Base-by-base conservation (phyloP, 176 grass and related monocot genomes). In the Rhynchospora breviuscula region DNA sequence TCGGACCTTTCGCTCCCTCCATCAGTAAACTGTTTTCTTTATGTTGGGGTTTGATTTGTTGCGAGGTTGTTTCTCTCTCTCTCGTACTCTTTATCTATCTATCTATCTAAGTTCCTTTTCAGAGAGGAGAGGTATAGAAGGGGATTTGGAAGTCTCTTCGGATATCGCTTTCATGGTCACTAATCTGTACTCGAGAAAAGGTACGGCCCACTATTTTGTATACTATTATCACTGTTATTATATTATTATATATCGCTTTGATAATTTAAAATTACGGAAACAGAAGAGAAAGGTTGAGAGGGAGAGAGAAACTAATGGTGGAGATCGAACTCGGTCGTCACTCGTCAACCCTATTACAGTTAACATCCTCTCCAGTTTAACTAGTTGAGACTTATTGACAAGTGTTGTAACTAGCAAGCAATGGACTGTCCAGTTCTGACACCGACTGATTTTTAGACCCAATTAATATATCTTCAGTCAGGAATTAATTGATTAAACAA, bases 31-130 rank as follows among this genome's bases (percentile, higher is more conserved):
- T 35, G 3, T 33, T 67, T n/a, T 53, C 57, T 71, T 65, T 29
- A n/a, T 59, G 35, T 33, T 90, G 66, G 51, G 47, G 33, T 53
- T 76, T 81, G 86, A 84, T 48, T 88, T 63, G 35, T 61, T 86
- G 75, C 57, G 10, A 68, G 17, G 29, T 61, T 73, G 15, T 67
- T 17, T 18, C 4, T 77, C 54, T 73, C 18, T 67, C 14, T 13
- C 4, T 77, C 26, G 59, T 58, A 9, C n/a, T 23, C 49, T 45
- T 22, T 40, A 40, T 40, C 35, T 40, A 40, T 40, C 35, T 40
- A 40, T 40, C 1, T 40, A 40, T 40, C 35, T 40, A 40, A 40
- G 35, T 40, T 78, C 71, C 35, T 66, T 29, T 66, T 62, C 45
- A 58, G 49, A 77, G 13, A 56, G 15, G 61, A 9, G 63, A 65